Evolutionary conservation across 495 filamentous ascomycete species (phyloP), one percentile per base, ranked within the genome.

Genomic region (Penicillium bialowiezense): DNA sequence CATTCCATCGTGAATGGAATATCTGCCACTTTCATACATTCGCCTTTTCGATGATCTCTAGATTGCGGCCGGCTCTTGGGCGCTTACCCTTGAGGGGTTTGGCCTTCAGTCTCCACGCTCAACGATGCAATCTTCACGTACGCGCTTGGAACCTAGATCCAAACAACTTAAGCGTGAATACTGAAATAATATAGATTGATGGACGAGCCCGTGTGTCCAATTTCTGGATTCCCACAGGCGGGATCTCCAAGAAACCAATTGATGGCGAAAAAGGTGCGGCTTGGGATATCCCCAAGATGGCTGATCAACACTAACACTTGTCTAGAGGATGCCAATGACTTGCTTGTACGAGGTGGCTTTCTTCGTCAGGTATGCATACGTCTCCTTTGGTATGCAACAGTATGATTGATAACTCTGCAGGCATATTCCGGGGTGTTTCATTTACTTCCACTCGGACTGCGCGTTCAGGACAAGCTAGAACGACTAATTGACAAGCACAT

Each of bases 401-500:
- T 3, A 12, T n/a, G 29, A 8, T 45, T 60, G 23, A 53, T 42
- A 32, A 3, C 23, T 20, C 23, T 28, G 1, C 33, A 91, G 83
- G 86, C 89, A 32, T 83, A 95, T 55, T 80, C 92, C 3, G 95
- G 93, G 5, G 79, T 98, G 28, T 97, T 97, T 64, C 95, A 98
- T 65, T 77, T 96, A 59, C 75, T 98, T 7, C 93, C 93, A 1
- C 73, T 98, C n/a, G 93, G 93, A 3, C 75, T 89, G 29, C 77
- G 89, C 24, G 89, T 97, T 0, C 91, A 96, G 60, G 83, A 90
- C 39, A 98, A 97, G 63, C 64, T 97, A 21, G 90, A 97, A 56
- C 64, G 64, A 4, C 71, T 97, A 3, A 87, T 98, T 63, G 91
- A 95, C 51, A 89, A 87, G 62, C 84, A 96, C 62, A 97, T 98